These are phyloP conservation scores for Podochytrium sp. DNA, from an alignment of 192 early-diverging fungal genomes.

Conservation along the genomic window DNA sequence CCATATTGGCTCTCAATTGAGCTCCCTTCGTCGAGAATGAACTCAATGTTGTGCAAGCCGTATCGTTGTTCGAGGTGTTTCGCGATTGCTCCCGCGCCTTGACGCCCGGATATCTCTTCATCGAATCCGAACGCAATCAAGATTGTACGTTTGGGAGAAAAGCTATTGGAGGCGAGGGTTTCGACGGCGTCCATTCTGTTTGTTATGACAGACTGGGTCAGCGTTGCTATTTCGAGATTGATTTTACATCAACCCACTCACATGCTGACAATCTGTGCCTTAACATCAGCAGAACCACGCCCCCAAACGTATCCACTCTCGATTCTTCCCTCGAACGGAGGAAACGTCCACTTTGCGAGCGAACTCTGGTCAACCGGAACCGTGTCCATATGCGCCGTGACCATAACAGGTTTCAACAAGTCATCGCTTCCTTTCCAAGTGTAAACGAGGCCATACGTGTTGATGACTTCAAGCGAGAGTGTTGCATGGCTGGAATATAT, in stretches of 20 bases:
- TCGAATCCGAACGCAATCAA: conserved; percentile 47
- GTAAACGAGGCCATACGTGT: conserved; percentile 39
- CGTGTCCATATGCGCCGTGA: conserved; percentile 39
- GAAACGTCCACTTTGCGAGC: conserved; percentile 32
- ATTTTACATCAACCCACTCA: not conserved
- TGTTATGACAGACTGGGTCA: conserved; percentile 2
- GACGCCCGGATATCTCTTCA: conserved; percentile 46
- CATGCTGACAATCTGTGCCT: not conserved
- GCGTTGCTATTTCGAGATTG: conserved; percentile 35
- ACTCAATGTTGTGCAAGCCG: conserved; percentile 22
- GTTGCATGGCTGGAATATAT: conserved; percentile 25
- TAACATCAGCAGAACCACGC: conserved; percentile 35
- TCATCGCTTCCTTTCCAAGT: conserved; percentile 36
- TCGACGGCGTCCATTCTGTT: conserved; percentile 44
- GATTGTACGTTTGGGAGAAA: conserved; percentile 28
- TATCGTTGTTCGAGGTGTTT: conserved; percentile 2
- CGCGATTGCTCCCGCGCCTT: conserved; percentile 16
- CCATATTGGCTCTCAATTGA: conserved; percentile 10
- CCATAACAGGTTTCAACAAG: conserved; percentile 25
- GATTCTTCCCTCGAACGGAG: conserved; percentile 22
- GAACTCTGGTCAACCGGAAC: conserved; percentile 34
- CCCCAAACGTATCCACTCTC: conserved; percentile 27
- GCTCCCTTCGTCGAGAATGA: conserved; percentile 48
- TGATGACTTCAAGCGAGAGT: conserved; percentile 26
- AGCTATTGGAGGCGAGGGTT: conserved; percentile 24